Evolutionary conservation across 495 filamentous ascomycete species (phyloP).

Genomic region (Hypoxylon lienhwacheense): DNA sequence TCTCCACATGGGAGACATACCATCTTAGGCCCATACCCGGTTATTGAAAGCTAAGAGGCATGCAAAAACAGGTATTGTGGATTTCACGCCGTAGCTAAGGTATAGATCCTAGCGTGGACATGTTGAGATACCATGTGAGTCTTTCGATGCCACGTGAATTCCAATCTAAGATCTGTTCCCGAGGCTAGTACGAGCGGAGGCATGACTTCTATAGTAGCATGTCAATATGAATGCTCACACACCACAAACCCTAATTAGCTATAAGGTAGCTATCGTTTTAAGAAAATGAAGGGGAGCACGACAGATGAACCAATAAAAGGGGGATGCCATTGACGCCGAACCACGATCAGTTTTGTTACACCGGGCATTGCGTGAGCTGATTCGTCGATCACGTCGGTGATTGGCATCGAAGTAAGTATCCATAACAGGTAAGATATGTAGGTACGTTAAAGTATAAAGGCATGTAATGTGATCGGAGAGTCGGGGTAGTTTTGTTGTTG

Average conservation of each 20-base stretch:
- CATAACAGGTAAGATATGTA: too few species aligned
- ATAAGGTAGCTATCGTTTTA: neutral
- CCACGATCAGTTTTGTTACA: too few species aligned
- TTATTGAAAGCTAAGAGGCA: slow-evolving; percentile 13
- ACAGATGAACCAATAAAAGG: slow-evolving; percentile 18
- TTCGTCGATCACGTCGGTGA: too few species aligned
- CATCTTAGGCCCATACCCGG: slow-evolving; percentile 12
- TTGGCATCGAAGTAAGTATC: too few species aligned
- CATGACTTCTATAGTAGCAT: slow-evolving; percentile 5
- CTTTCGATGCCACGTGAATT: slow-evolving; percentile 22
- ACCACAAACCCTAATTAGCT: slow-evolving; percentile 6
- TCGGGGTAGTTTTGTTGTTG: slow-evolving; percentile 1
- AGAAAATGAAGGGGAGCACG: neutral
- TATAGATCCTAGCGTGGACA: too few species aligned
- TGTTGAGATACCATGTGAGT: slow-evolving; percentile 1
- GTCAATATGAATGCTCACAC: slow-evolving; percentile 13
- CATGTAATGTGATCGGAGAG: neutral
- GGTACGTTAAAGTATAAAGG: too few species aligned
- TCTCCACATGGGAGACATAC: slow-evolving; percentile 20
- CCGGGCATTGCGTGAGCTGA: too few species aligned
- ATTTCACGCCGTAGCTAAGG: too few species aligned
- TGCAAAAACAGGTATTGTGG: too few species aligned
- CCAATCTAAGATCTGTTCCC: slow-evolving; percentile 13
- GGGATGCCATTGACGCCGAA: slow-evolving; percentile 1
- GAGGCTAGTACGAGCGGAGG: slow-evolving; percentile 23